phyloP scores from a whole-genome alignment of 2,329 filamentous ascomycete genomes.

The Knoxdaviesia capensis region DNA sequence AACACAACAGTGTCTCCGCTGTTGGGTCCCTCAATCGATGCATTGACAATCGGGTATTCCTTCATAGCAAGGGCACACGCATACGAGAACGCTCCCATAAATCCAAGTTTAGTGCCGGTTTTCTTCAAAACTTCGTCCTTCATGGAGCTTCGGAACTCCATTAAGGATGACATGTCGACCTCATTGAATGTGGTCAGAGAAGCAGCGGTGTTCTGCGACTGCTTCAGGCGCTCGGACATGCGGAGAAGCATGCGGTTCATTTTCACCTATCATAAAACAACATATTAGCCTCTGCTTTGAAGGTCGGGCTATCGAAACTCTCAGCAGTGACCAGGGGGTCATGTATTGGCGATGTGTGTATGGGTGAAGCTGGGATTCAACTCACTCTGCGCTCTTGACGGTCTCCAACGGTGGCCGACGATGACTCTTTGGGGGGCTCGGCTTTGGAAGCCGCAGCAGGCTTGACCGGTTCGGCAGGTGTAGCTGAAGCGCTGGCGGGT shows the following conservation, averaged over 20 bases:
- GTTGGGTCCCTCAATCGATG: slow-evolving; percentile 87
- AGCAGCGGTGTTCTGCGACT: slow-evolving; percentile 95
- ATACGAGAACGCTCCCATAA: slow-evolving; percentile 94
- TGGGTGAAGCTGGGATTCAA: slow-evolving; percentile 4
- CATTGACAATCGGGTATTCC: slow-evolving; percentile 86
- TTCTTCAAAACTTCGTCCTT: slow-evolving; percentile 94
- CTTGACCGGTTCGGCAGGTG: slow-evolving; percentile 4
- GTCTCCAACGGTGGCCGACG: slow-evolving; percentile 35
- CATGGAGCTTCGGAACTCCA: slow-evolving; percentile 94
- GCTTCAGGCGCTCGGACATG: slow-evolving; percentile 94
- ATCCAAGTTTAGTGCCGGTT: slow-evolving; percentile 93
- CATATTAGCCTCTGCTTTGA: neutral
- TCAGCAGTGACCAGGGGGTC: too few relatives aligned
- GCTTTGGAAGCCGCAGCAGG: slow-evolving; percentile 6
- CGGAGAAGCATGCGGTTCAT: slow-evolving; percentile 99
- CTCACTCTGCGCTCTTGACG: slow-evolving; percentile 77
- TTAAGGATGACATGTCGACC: slow-evolving; percentile 94
- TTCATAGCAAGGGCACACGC: slow-evolving; percentile 83
- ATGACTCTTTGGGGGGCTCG: slow-evolving; percentile 3
- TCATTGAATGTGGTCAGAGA: slow-evolving; percentile 98
- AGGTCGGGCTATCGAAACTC: neutral
- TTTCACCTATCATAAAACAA: slow-evolving; percentile 47
- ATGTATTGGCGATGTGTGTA: neutral
- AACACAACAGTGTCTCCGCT: slow-evolving; percentile 97
- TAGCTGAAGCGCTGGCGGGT: slow-evolving; percentile 1